Percentiles rank a stretch among this genome's conserved stretches.
Conservation (phyloP, 768 basidiomycete species). For the Strobilomyces dryophilus region DNA sequence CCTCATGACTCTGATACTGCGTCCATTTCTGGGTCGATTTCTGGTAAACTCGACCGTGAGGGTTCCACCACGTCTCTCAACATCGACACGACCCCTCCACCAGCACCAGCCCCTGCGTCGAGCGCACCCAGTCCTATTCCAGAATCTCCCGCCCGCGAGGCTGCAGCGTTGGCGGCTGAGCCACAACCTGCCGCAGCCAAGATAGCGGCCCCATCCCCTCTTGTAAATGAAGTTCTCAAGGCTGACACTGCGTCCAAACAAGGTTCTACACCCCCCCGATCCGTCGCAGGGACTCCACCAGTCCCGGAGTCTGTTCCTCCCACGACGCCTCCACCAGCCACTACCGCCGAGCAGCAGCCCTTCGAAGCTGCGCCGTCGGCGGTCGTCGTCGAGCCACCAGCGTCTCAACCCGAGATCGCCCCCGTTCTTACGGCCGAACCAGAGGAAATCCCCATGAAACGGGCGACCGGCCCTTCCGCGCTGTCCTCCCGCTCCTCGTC, state of each 20-base stretch:
- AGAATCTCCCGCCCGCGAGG: constrained; percentile 64
- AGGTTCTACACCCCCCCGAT: constrained; percentile 17
- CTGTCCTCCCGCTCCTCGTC: constrained; percentile 14
- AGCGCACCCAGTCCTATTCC: constrained; percentile 59
- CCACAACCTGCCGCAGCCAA: constrained; percentile 20
- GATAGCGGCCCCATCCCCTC: constrained; percentile 38
- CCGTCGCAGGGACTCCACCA: constrained; percentile 19
- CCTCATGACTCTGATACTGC: constrained; percentile 27
- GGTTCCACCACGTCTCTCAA: constrained; percentile 28
- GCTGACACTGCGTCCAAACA: constrained; percentile 14
- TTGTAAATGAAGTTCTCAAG: constrained; percentile 29
- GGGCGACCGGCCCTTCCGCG: constrained; percentile 5
- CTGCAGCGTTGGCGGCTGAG: constrained; percentile 37
- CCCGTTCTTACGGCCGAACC: constrained; percentile 48
- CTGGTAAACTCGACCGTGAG: constrained; percentile 29
- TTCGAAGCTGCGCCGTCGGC: neutral
- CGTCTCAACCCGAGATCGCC: constrained; percentile 37
- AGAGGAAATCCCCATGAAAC: constrained; percentile 30
- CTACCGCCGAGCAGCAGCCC: neutral
- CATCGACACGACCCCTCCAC: constrained; percentile 33
- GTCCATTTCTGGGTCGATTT: constrained; percentile 23
- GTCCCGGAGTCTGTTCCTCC: constrained; percentile 13
- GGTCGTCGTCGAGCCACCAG: constrained; percentile 11
- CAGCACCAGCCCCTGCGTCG: constrained; percentile 14
- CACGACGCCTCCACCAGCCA: constrained; percentile 9